These are phyloP conservation scores for Pythium diclinum DNA, from an alignment of 352 stramenopile species.

Conservation along the genomic window DNA sequence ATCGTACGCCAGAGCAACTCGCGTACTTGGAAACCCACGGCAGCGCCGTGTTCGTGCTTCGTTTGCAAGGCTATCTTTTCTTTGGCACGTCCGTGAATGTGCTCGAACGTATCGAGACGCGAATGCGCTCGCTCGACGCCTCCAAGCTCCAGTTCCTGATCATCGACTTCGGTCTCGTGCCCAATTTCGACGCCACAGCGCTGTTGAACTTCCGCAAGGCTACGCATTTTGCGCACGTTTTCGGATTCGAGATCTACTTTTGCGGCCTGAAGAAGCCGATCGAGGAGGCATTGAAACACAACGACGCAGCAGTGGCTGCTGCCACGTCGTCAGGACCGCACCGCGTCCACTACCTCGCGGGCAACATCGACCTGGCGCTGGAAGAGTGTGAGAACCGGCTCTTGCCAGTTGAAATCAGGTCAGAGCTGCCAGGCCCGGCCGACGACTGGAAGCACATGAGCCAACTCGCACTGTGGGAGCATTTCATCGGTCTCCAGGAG, in stretches of 20 bases:
- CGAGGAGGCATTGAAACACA: constrained; percentile 16
- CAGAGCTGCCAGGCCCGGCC: constrained; percentile 31
- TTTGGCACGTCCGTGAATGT: constrained; percentile 83
- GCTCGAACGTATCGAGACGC: constrained; percentile 68
- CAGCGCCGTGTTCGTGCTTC: constrained; percentile 65
- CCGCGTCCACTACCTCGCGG: constrained; percentile 20
- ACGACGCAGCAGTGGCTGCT: constrained; percentile 4
- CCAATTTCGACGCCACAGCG: constrained; percentile 72
- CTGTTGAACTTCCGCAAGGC: constrained; percentile 75
- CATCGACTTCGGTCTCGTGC: constrained; percentile 79
- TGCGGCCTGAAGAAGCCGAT: constrained; percentile 51
- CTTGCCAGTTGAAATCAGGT: constrained; percentile 42
- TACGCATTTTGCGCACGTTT: constrained; percentile 54
- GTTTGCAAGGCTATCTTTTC: constrained; percentile 77
- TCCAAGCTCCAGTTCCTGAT: constrained; percentile 59
- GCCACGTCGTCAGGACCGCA: constrained; percentile 1
- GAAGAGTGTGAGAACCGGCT: constrained; percentile 68
- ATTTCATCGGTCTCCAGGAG: constrained; percentile 50
- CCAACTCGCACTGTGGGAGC: constrained; percentile 64
- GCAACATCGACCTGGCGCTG: constrained; percentile 40
- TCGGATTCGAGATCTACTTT: constrained; percentile 79
- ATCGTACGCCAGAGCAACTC: constrained; percentile 59
- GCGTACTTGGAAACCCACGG: constrained; percentile 52
- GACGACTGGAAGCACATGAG: constrained; percentile 63
- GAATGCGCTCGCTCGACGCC: constrained; percentile 56